phyloP scores from a whole-genome alignment of 192 early-diverging fungal species.

The Mortierella claussenii region DNA sequence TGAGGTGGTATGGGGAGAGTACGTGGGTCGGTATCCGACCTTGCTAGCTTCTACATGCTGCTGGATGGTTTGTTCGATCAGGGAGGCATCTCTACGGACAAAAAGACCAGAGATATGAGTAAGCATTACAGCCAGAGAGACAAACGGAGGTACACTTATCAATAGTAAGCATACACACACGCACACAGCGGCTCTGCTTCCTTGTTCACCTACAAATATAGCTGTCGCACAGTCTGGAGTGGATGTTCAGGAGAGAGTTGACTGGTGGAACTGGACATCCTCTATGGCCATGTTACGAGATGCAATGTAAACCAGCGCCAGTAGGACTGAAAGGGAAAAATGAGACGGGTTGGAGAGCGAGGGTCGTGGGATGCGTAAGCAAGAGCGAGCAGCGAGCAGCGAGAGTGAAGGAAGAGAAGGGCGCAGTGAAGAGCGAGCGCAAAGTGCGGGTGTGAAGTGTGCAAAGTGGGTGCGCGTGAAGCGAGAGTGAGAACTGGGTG shows the following conservation, averaged over 20 bases:
- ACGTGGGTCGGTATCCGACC: constrained; percentile 42
- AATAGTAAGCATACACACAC: no score
- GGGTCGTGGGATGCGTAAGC: neutral
- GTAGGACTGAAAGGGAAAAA: no score
- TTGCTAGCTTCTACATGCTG: constrained; percentile 52
- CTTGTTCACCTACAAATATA: constrained; percentile 32
- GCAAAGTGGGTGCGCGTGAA: no score
- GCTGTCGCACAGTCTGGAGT: constrained; percentile 44
- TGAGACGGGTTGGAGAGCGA: neutral
- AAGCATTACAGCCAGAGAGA: no score
- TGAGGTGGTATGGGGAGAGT: constrained; percentile 26
- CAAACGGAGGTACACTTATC: no score
- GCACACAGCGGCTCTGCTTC: neutral
- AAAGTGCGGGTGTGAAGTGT: no score
- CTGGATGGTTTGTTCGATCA: constrained; percentile 47
- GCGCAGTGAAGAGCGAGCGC: no score
- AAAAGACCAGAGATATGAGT: no score
- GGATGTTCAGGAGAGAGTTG: constrained; percentile 47
- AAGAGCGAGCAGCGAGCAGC: no score
- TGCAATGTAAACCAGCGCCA: no score
- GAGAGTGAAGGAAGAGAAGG: no score
- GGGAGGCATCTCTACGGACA: constrained; percentile 48
- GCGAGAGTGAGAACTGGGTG: no score
- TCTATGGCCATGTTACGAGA: constrained; percentile 53
- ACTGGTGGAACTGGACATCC: constrained; percentile 53